These are phyloP conservation scores for Fusarium agapanthi DNA, from an alignment of 2,329 filamentous ascomycete genomes.

Conservation along the genomic window DNA sequence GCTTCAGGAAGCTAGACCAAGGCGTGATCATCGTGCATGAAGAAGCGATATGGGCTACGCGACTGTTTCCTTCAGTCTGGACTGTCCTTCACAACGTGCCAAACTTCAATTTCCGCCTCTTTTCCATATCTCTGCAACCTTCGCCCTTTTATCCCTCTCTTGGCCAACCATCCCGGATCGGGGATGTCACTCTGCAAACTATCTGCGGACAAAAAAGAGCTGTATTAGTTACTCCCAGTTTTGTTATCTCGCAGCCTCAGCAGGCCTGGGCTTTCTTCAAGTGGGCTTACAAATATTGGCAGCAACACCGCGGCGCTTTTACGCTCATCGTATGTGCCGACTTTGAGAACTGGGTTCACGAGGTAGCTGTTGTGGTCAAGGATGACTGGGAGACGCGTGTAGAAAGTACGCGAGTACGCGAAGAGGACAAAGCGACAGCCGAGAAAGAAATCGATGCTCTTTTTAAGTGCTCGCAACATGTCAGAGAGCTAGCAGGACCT, in stretches of 20 bases:
- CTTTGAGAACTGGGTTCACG: conserved; percentile 44
- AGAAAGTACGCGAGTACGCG: background rate
- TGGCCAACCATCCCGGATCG: conserved; percentile 3
- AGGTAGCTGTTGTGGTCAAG: conserved; percentile 38
- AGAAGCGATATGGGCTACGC: conserved; percentile 48
- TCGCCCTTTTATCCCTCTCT: conserved; percentile 21
- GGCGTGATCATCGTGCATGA: conserved; percentile 58
- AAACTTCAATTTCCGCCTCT: conserved; percentile 51
- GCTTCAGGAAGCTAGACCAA: conserved; percentile 48
- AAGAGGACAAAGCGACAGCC: background rate
- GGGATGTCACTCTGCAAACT: conserved; percentile 40
- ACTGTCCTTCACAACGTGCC: conserved; percentile 44
- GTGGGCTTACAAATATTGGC: conserved; percentile 45
- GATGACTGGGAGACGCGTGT: background rate
- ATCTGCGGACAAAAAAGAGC: conserved; percentile 47
- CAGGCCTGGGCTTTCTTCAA: conserved; percentile 48
- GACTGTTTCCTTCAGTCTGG: conserved; percentile 51
- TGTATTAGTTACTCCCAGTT: conserved; percentile 54
- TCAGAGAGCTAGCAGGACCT: conserved; percentile 29
- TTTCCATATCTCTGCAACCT: conserved; percentile 46
- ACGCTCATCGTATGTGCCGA: conserved; percentile 45
- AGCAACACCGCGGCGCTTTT: conserved; percentile 10
- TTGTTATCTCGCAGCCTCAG: conserved; percentile 50
- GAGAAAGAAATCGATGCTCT: conserved; percentile 26
- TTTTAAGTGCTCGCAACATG: conserved; percentile 35